phyloP scores from a whole-genome alignment of 495 filamentous ascomycete genomes.

The Neurospora intermedia region DNA sequence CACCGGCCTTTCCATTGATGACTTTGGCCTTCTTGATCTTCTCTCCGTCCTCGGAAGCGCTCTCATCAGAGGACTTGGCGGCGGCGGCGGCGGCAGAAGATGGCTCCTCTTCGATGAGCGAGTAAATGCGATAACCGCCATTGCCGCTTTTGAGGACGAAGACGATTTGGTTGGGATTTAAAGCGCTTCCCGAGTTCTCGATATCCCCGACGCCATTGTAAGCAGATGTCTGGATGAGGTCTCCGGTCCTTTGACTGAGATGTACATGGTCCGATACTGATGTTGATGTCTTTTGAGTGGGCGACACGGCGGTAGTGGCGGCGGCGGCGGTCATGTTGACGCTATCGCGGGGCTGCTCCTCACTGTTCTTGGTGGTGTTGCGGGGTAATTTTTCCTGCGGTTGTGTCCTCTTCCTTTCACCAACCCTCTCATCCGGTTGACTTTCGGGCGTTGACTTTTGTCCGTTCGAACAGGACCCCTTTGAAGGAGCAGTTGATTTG shows the following conservation, averaged over 20 bases:
- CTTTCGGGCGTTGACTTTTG: background rate
- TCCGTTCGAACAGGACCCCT: background rate
- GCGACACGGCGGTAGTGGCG: background rate
- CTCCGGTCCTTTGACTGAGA: slow-evolving; percentile 4
- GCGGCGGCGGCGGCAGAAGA: background rate
- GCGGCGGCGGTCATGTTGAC: background rate
- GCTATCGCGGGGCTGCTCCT: background rate
- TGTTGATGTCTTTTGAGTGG: background rate
- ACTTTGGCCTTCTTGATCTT: background rate
- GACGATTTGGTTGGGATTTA: slow-evolving; percentile 27
- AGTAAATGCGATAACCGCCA: slow-evolving; percentile 23
- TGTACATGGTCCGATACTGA: background rate
- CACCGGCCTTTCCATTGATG: background rate
- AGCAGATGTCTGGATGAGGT: slow-evolving; percentile 3
- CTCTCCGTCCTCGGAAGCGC: background rate
- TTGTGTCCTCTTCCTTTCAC: background rate
- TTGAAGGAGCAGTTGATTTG: background rate
- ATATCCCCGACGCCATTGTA: background rate
- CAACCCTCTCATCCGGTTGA: background rate
- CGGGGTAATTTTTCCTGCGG: background rate
- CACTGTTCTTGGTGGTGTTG: background rate
- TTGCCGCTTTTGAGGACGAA: slow-evolving; percentile 12
- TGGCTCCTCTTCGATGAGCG: slow-evolving; percentile 18
- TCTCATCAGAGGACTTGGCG: background rate
- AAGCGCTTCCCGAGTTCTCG: background rate